Base-by-base conservation (phyloP, 2,329 filamentous ascomycete genomes). In the Talaromyces albobiverticillius region DNA sequence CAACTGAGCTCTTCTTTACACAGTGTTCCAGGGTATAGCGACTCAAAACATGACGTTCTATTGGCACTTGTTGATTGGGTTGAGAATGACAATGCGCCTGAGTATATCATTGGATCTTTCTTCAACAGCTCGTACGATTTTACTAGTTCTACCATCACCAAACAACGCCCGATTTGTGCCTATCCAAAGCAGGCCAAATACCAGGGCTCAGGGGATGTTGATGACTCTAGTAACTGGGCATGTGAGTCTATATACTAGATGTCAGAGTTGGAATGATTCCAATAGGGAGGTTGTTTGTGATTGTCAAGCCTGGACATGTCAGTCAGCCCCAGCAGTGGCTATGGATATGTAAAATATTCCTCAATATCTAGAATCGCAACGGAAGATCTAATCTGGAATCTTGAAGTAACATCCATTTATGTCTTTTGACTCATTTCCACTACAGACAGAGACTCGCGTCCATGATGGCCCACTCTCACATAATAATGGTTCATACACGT, bases 21-120 rank as follows among this genome's bases (percentile, higher is more conserved):
- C 29, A 53, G 54, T 23, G 54, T 56, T 6, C 54, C 54, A 1
- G 48, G 54, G 4, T 56, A 34, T n/a, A 6, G 22, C 13, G 54
- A 56, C 23, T 23, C 42, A 1, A 50, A 57, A n/a, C 61, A 62
- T 22, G 60, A 61, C 20, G 45, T 59, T 20, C 22, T 61, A 5
- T 43, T 61, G 2, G 57, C 61, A 22, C 46, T 62, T 36, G 57
- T 61, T 53, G 49, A 41, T 13, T 62, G 61, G 57, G 60, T 61
- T 18, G 61, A 62, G 43, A 59, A 58, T 5, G 60, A 50, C 20
- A 52, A 36, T 13, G 56, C 59, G 6, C 60, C 59, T 1, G 49
- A 56, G 5, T 53, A 57, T 23, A 46, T 62, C 23, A 54, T 60
- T 45, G 57, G 55, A 7, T 61, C 61, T 13, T 61, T 56, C 18